Evolutionary conservation across 2,329 filamentous ascomycete species (phyloP), one percentile per base, ranked within the genome.

Genomic region (Ceratocystis cacaofunesta): DNA sequence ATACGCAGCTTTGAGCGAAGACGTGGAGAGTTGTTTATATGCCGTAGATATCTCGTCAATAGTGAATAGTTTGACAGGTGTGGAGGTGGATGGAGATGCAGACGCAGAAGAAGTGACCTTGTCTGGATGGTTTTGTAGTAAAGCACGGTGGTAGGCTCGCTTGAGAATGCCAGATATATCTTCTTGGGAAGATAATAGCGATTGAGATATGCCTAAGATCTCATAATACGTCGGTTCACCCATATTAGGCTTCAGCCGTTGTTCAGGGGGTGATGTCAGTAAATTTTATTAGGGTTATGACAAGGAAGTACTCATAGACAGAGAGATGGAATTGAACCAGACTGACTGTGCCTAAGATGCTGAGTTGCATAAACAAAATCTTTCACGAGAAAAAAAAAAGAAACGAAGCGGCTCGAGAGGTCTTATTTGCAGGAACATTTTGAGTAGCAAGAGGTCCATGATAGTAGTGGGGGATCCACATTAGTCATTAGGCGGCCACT

Each of bases 41-140:
- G 85, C 85, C 48, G 77, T 72, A 61, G 82, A 79, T 71, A 88
- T 87, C 70, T 87, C 82, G 73, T 88, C 85, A 67, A 88, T 75
- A 1, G 82, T 82, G 72, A 78, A 83, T 28, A 68, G 32, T 19
- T 25, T 52, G 36, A 41, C 36, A 50, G 46, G 10, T 68, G 44
- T 68, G 67, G 36, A 64, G 61, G 46, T 8, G 32, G 46, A 22
- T 5, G 43, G 30, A 17, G 61, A 17, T 6, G 19, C 32, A 7
- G 48, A 8, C 6, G 63, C 8, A 7, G 22, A 46, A 1, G 65
- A 17, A 3, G 25, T 12, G 41, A 65, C 58, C 48, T 86, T 86
- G 75, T 87, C 84, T 1, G 85, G 85, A 73, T 88, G 85, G 75
- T 87, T 79, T 69, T 78, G 79, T 17, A 88, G 79, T 43, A 88